Conservation (phyloP, 768 basidiomycete genomes). For the Lactarius trivialis region DNA sequence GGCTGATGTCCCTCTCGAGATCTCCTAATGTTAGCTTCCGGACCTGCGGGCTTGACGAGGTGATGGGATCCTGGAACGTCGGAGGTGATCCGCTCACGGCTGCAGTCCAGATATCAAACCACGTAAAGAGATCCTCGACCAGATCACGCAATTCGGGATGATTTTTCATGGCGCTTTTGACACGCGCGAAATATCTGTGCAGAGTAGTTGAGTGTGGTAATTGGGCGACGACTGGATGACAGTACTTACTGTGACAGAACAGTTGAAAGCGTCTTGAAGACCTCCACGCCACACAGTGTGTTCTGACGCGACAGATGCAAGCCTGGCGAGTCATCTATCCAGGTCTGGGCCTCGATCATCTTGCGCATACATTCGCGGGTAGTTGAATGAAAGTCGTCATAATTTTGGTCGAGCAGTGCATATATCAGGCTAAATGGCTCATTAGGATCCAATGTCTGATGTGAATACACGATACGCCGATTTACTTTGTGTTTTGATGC, state of each 20-base stretch:
- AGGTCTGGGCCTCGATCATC: slow-evolving; percentile 26
- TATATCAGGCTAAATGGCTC: slow-evolving; percentile 14
- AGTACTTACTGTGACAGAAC: slow-evolving; percentile 23
- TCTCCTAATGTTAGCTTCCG: slow-evolving; percentile 36
- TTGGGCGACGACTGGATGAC: background rate
- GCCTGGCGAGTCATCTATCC: slow-evolving; percentile 24
- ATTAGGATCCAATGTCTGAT: too few species aligned
- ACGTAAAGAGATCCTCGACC: slow-evolving; percentile 38
- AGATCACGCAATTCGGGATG: slow-evolving; percentile 40
- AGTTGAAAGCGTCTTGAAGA: slow-evolving; percentile 30
- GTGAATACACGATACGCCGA: too few species aligned
- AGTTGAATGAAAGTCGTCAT: slow-evolving; percentile 23
- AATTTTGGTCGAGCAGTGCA: slow-evolving; percentile 28
- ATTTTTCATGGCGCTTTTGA: slow-evolving; percentile 46
- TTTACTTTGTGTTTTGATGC: too few species aligned
- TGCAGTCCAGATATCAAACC: slow-evolving; percentile 43
- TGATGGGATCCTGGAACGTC: slow-evolving; percentile 42
- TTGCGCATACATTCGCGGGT: slow-evolving; percentile 24
- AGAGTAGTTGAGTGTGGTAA: background rate
- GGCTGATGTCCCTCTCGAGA: slow-evolving; percentile 30
- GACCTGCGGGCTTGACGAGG: slow-evolving; percentile 24
- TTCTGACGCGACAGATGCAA: slow-evolving; percentile 14
- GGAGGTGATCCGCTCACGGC: slow-evolving; percentile 36
- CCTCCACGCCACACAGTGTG: slow-evolving; percentile 24
- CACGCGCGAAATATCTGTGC: slow-evolving; percentile 47